These are phyloP conservation scores for Ascochyta koolunga DNA, from an alignment of 2,329 filamentous ascomycete species.

Conservation along the genomic window DNA sequence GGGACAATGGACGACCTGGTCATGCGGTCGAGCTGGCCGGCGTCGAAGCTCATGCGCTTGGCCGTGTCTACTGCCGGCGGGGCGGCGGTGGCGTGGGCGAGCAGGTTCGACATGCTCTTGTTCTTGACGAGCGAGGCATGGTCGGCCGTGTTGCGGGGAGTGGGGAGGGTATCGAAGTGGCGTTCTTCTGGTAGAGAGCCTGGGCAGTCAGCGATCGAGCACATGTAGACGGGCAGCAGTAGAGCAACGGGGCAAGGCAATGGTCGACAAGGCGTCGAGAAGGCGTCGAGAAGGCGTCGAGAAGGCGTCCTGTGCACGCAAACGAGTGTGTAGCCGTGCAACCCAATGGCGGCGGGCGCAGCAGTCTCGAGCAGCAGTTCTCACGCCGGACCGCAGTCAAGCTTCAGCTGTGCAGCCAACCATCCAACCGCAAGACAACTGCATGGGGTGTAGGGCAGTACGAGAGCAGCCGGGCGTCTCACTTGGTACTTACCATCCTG, in stretches of 20 bases:
- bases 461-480: too few relatives aligned
- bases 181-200: slow-evolving; percentile 44
- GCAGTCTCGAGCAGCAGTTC: neutral
- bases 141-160: slow-evolving; percentile 30
- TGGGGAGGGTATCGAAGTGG: slow-evolving; percentile 28
- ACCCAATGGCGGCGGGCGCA: too few relatives aligned
- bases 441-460: slow-evolving; percentile 3
- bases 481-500: slow-evolving; percentile 16
- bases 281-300: neutral
- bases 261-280: neutral
- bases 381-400: neutral
- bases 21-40: slow-evolving; percentile 69
- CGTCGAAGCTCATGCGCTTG: slow-evolving; percentile 79
- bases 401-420: neutral
- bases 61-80: slow-evolving; percentile 59
- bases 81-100: slow-evolving; percentile 40
- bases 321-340: too few relatives aligned
- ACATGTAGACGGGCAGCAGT: slow-evolving; percentile 20
- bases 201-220: slow-evolving; percentile 37
- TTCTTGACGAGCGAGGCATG: slow-evolving; percentile 54
- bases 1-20: slow-evolving; percentile 81
- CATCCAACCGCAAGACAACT: slow-evolving; percentile 1
- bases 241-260: slow-evolving; percentile 19
- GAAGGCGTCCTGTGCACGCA: too few relatives aligned
- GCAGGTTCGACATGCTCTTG: slow-evolving; percentile 57